phyloP scores from a whole-genome alignment of 1,284 basidiomycete genomes.

The Cystobasidium pallidum region DNA sequence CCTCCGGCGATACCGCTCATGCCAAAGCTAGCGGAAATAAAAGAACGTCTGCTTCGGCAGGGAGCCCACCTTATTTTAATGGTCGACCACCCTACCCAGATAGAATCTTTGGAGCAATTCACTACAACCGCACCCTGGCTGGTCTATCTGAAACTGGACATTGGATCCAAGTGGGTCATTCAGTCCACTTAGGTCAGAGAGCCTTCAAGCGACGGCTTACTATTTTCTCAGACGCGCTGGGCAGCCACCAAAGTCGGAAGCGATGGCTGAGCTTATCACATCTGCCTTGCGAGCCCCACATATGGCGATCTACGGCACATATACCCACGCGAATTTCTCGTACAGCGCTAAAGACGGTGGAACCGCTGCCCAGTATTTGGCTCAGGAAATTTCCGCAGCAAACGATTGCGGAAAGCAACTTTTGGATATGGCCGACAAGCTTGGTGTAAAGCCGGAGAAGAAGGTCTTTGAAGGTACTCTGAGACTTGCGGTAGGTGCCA shows the following conservation, averaged over 20 bases:
- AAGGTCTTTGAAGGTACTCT: constrained; percentile 57
- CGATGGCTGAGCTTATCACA: constrained; percentile 65
- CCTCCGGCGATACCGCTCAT: constrained; percentile 12
- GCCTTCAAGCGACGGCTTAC: not conserved
- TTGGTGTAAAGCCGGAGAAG: not conserved
- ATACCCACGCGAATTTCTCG: constrained; percentile 68
- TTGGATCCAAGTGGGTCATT: constrained; percentile 68
- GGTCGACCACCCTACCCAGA: constrained; percentile 74
- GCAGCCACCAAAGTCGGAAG: constrained; percentile 63
- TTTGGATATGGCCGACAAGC: constrained; percentile 14
- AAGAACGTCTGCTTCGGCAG: constrained; percentile 69
- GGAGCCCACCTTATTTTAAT: constrained; percentile 68
- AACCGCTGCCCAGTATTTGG: constrained; percentile 66
- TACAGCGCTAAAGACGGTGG: constrained; percentile 43
- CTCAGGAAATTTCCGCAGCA: constrained; percentile 72
- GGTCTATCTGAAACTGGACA: constrained; percentile 78
- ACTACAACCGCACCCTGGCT: constrained; percentile 64
- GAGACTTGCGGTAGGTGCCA: constrained; percentile 79
- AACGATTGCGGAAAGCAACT: constrained; percentile 57
- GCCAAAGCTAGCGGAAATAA: constrained; percentile 64
- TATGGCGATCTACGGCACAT: constrained; percentile 77
- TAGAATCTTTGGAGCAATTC: constrained; percentile 62
- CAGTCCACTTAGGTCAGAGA: not conserved
- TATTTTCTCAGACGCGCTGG: constrained; percentile 71
- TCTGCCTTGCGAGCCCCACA: constrained; percentile 63